Evolutionary conservation across 73 alveolate genomes (phyloP), one percentile per base, ranked within the genome.

Genomic region (Breviolum minutum): DNA sequence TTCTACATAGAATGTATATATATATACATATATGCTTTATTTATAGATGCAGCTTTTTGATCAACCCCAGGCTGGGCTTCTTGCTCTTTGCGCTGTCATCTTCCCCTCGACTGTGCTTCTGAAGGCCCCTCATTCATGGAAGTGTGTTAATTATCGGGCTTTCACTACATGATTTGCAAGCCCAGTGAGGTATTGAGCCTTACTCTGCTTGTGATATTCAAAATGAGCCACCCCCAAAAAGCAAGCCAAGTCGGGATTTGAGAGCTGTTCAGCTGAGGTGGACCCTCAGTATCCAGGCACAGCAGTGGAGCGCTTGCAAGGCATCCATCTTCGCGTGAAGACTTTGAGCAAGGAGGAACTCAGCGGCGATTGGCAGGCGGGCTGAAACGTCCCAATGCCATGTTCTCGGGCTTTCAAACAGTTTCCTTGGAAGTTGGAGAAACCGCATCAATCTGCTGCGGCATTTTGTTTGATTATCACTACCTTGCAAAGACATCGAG

Each of bases 261-360:
- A 68, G 17, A 22, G 17, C 77, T 68, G n/a, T 68, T 27, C n/a
- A 10, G 83, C 32, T 40, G 77, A 93, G 98, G 98, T 93, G 71
- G 98, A 93, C 63, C 92, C 98, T 2, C 32, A 80, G 68, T 93
- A 60, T 68, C 98, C 98, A 10, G 98, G 98, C 80, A 93, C 98
- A 5, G 87, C 98, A 30, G 68, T 93, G 92, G 91, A 74, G 27
- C 79, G 98, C 26, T 69, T 93, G 90, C 90, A 87, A 48, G 81
- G 63, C 22, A 77, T 76, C 30, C 96, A 90, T 74, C 87, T 90
- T 24, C 96, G 96, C 22, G 87, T 90, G 24, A 76, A 70, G 76
- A 30, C 76, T 8, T 62, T 90, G 62, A 62, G 86, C 61, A 60
- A 20, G 6, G 87, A 90, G 68, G 87, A 90, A 62, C 96, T 90